phyloP scores from a whole-genome alignment of 1,139 yeast species.

The Pichia sp. region DNA sequence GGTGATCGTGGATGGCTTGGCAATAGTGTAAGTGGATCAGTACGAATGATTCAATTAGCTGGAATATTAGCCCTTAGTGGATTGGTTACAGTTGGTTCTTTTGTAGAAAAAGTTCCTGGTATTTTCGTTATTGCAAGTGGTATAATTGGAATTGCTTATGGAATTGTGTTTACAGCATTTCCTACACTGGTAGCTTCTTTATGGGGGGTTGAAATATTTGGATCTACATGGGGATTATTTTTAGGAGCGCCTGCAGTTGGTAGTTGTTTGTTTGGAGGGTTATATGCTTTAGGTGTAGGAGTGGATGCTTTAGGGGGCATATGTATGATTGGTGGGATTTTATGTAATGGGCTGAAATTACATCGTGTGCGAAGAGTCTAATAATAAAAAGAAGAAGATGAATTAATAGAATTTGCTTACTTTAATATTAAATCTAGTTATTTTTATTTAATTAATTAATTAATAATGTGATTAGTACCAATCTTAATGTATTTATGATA shows the following conservation, averaged over 20 bases:
- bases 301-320: not conserved
- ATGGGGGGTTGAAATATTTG: slow-evolving; percentile 89
- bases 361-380: too few species aligned
- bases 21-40: too few species aligned
- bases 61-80: not conserved
- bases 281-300: slow-evolving; percentile 47
- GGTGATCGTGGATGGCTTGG: too few species aligned
- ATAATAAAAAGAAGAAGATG: too few species aligned
- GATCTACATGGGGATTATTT: slow-evolving; percentile 90
- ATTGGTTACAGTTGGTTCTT: not conserved
- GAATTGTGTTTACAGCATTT: slow-evolving; percentile 75
- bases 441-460: too few species aligned
- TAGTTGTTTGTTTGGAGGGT: slow-evolving; percentile 59
- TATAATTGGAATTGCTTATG: slow-evolving; percentile 68
- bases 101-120: not conserved
- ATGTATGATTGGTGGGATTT: not conserved
- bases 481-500: too few species aligned
- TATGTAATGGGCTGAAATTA: too few species aligned
- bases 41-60: not conserved
- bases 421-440: too few species aligned
- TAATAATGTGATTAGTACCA: too few species aligned
- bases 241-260: slow-evolving; percentile 92
- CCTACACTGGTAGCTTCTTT: slow-evolving; percentile 78
- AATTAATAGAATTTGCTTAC: too few species aligned
- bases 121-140: slow-evolving; percentile 35